These are phyloP conservation scores for Monosporascus sp. DNA, from an alignment of 2,329 filamentous ascomycete genomes.

Conservation along the genomic window DNA sequence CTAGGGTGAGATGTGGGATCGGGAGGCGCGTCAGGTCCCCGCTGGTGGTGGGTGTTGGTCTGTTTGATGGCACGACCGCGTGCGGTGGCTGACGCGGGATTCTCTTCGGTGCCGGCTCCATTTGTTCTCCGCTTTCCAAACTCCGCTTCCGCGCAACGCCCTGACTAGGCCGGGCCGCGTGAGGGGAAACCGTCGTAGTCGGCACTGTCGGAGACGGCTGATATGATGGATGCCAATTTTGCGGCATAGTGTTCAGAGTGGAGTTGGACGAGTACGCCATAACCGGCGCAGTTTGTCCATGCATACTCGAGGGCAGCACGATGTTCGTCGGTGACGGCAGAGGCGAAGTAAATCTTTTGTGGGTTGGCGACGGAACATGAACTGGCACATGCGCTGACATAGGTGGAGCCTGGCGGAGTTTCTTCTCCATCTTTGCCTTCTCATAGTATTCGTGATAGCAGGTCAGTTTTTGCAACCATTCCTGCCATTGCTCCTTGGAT, in stretches of 20 bases:
- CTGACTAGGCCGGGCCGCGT: slow-evolving; percentile 41
- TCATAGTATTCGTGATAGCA: slow-evolving; percentile 82
- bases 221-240: slow-evolving; percentile 34
- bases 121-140: slow-evolving; percentile 40
- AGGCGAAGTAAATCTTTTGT: slow-evolving; percentile 38
- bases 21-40: slow-evolving; percentile 49
- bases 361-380: slow-evolving; percentile 35
- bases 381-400: slow-evolving; percentile 33
- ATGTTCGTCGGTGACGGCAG: slow-evolving; percentile 43
- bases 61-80: slow-evolving; percentile 17
- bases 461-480: slow-evolving; percentile 78
- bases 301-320: slow-evolving; percentile 24
- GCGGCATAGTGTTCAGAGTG: slow-evolving; percentile 21
- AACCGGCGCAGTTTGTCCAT: slow-evolving; percentile 30
- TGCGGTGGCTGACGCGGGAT: slow-evolving; percentile 27
- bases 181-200: slow-evolving; percentile 39
- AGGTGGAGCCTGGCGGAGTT: slow-evolving; percentile 24
- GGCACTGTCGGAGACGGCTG: slow-evolving; percentile 30
- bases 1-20: slow-evolving; percentile 65
- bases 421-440: slow-evolving; percentile 46
- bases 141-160: slow-evolving; percentile 45
- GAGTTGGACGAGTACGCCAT: slow-evolving; percentile 37
- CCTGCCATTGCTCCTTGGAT: slow-evolving; percentile 78
- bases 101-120: slow-evolving; percentile 53
- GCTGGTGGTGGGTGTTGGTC: slow-evolving; percentile 10